A percentile compares a stretch with the other conserved stretches of the same genome.
phyloP scores from a whole-genome alignment of 2,329 filamentous ascomycete species.

The Seiridium unicorne region DNA sequence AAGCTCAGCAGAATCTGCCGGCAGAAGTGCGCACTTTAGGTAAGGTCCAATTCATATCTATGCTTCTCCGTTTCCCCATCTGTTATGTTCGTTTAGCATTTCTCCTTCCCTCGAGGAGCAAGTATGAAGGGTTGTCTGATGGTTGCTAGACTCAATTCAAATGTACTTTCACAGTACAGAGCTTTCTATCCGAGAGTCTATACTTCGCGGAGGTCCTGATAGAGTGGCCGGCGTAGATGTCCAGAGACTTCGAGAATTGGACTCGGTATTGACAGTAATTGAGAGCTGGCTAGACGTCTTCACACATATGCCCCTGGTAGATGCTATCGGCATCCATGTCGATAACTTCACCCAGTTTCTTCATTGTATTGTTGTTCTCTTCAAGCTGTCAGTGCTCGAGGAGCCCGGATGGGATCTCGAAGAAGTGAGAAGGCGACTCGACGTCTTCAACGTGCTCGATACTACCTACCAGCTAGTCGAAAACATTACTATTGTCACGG shows the following conservation, averaged over 20 bases:
- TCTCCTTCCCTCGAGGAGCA: not conserved
- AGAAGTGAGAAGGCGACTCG: constrained; percentile 17
- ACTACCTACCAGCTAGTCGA: not conserved
- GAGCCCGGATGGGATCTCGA: constrained; percentile 21
- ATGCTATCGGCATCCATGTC: constrained; percentile 18
- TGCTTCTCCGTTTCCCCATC: not conserved
- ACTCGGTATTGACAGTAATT: constrained; percentile 12
- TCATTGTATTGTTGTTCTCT: constrained; percentile 21
- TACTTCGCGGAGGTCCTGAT: constrained; percentile 5
- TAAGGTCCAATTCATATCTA: constrained; percentile 5
- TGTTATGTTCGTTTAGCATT: not conserved
- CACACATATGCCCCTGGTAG: constrained; percentile 10
- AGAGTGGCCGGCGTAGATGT: constrained; percentile 9
- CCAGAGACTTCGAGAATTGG: constrained; percentile 19
- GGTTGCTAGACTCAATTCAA: constrained; percentile 11
- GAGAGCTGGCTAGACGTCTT: constrained; percentile 17
- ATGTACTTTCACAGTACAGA: constrained; percentile 19
- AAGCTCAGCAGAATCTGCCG: constrained; percentile 15
- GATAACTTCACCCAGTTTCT: constrained; percentile 21
- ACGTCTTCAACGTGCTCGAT: constrained; percentile 20
- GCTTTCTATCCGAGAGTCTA: constrained; percentile 17
- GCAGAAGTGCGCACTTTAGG: constrained; percentile 12
- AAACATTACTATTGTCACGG: not conserved
- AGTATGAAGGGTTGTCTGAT: not conserved
- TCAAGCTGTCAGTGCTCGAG: constrained; percentile 19